Percentiles rank a stretch among this genome's conserved stretches.
These are phyloP conservation scores for Pichia cephalocereana DNA, from an alignment of 805 yeast genomes.

Conservation along the genomic window DNA sequence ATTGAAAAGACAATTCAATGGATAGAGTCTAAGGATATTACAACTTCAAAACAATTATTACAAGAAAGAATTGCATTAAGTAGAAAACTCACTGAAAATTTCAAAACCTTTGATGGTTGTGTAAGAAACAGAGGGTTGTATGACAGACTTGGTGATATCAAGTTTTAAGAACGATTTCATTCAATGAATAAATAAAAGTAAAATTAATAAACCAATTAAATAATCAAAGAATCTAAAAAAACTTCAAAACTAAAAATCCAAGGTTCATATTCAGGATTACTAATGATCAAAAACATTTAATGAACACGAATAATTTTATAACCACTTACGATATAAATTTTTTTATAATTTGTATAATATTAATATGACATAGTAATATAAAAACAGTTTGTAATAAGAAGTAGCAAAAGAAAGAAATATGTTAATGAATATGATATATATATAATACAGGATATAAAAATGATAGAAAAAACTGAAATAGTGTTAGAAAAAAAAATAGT, in stretches of 20 bases:
- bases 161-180: constrained; percentile 8
- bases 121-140: constrained; percentile 68
- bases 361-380: neutral
- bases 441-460: too few relatives aligned
- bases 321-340: too few relatives aligned
- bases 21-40: constrained; percentile 56
- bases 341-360: neutral
- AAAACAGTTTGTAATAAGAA: too few relatives aligned
- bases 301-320: neutral
- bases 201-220: neutral
- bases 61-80: constrained; percentile 47
- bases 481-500: too few relatives aligned
- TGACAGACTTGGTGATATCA: constrained; percentile 57
- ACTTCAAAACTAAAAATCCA: neutral
- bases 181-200: too few relatives aligned
- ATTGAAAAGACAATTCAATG: constrained; percentile 64
- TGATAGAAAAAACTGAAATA: too few relatives aligned
- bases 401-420: too few relatives aligned
- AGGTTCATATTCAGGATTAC: neutral
- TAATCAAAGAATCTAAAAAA: neutral
- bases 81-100: constrained; percentile 49
- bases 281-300: neutral
- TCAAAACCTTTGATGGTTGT: constrained; percentile 67
- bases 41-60: constrained; percentile 39
- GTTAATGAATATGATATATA: too few relatives aligned